Conservation (phyloP, 305 asterid species). For the Fraxinus albicans region DNA sequence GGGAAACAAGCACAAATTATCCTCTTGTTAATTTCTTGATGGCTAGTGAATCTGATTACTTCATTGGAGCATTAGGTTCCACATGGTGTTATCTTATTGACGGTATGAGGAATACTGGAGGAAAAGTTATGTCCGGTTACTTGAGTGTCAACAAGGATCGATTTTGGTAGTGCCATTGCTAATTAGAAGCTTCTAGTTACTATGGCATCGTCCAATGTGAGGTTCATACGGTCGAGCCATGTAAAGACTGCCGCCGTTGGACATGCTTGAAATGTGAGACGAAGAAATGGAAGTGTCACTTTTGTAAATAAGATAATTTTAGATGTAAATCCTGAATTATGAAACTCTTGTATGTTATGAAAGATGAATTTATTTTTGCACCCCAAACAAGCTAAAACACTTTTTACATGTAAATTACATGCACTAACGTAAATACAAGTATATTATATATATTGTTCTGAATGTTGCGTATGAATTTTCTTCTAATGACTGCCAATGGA, state of each 20-base stretch:
- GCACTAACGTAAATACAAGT: not conserved
- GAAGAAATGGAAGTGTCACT: not conserved
- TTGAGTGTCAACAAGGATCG: constrained; percentile 92
- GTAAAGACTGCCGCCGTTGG: not conserved
- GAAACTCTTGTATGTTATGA: constrained; percentile 14
- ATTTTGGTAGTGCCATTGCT: constrained; percentile 57
- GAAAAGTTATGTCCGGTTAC: constrained; percentile 91
- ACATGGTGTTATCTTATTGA: constrained; percentile 92
- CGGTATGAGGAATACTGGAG: constrained; percentile 92
- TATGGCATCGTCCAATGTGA: not conserved
- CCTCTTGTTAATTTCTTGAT: constrained; percentile 91
- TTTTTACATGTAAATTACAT: not conserved
- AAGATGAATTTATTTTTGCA: constrained; percentile 11
- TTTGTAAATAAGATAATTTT: constrained; percentile 7
- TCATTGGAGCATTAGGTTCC: constrained; percentile 87
- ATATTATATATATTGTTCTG: not conserved
- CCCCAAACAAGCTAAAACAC: not conserved
- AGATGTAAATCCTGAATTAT: not conserved
- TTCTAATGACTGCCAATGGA: not conserved
- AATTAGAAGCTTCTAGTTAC: not conserved
- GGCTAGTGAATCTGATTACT: constrained; percentile 92
- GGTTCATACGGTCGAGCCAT: not conserved
- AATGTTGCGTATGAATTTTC: not conserved
- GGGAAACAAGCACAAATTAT: constrained; percentile 85
- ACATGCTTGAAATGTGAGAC: not conserved